A percentile compares a stretch with the other conserved stretches of the same genome.
Evolutionary conservation across 140 eudicot genomes (phyloP).

Genomic region (Stevia rebaudiana): DNA sequence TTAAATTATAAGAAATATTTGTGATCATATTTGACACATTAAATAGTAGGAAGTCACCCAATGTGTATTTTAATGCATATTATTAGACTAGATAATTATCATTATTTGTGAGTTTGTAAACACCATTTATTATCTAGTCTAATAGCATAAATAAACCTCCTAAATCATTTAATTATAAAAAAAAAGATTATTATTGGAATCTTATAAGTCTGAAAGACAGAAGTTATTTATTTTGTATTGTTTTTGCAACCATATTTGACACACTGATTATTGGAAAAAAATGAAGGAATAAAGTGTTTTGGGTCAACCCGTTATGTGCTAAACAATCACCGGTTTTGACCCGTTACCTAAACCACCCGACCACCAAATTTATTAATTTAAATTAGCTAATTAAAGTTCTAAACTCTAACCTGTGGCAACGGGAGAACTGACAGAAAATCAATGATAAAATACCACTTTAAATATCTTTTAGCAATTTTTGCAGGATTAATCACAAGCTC

Average conservation of each 20-base stretch:
- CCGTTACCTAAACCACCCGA: neutral
- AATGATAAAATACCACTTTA: slow-evolving; percentile 56
- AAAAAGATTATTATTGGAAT: neutral
- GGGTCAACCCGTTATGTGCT: neutral
- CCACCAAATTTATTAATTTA: neutral
- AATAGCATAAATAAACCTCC: no score
- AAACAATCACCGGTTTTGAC: neutral
- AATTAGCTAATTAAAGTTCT: neutral
- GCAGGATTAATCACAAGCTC: slow-evolving; percentile 81
- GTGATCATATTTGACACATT: neutral
- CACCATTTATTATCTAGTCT: no score
- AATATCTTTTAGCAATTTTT: slow-evolving; percentile 66
- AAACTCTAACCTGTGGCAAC: slow-evolving; percentile 60
- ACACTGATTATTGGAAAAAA: neutral
- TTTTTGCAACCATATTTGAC: neutral
- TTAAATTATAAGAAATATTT: neutral
- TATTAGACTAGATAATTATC: no score
- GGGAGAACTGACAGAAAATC: slow-evolving; percentile 81
- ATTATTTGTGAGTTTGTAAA: no score
- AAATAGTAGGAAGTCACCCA: neutral
- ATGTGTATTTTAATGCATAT: neutral
- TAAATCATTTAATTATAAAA: neutral
- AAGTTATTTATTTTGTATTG: neutral
- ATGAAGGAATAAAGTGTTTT: neutral
- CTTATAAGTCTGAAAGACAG: no score